Conservation (phyloP, 768 basidiomycete genomes). For the Krasilnikovozyma curviuscula region DNA sequence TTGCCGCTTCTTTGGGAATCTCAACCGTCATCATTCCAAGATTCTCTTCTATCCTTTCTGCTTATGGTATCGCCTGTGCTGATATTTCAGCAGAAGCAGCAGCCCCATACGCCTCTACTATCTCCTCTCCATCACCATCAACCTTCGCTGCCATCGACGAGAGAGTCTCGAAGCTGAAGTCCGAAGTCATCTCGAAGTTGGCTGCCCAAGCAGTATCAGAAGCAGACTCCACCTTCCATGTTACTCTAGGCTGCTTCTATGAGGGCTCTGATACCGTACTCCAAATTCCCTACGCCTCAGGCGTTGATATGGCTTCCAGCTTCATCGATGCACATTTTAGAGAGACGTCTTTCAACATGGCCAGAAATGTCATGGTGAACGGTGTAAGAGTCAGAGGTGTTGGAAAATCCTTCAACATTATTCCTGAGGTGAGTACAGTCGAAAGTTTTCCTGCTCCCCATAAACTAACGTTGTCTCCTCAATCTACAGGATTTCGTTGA, state of each 20-base stretch:
- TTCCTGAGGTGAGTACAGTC: no score
- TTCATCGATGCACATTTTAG: constrained; percentile 15
- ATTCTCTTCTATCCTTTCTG: constrained; percentile 80
- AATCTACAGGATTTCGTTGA: constrained; percentile 14
- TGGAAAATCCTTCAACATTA: constrained; percentile 16
- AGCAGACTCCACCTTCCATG: neutral
- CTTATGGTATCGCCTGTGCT: constrained; percentile 81
- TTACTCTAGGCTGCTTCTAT: constrained; percentile 12
- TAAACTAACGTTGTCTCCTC: no score
- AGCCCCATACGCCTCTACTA: neutral
- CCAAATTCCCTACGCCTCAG: constrained; percentile 13
- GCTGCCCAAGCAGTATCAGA: neutral
- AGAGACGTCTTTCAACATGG: constrained; percentile 16
- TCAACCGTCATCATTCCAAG: constrained; percentile 71
- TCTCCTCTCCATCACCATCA: neutral
- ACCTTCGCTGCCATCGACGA: neutral
- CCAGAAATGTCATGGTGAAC: constrained; percentile 13
- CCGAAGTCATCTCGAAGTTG: neutral
- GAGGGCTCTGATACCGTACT: constrained; percentile 17
- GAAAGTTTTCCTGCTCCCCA: no score
- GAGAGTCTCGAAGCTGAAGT: neutral
- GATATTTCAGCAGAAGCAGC: constrained; percentile 20
- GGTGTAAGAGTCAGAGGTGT: constrained; percentile 16
- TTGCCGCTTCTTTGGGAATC: constrained; percentile 67
- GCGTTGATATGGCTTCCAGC: constrained; percentile 7